Base-by-base conservation (phyloP, 768 basidiomycete genomes). In the Macrolepiota fuliginosa region DNA sequence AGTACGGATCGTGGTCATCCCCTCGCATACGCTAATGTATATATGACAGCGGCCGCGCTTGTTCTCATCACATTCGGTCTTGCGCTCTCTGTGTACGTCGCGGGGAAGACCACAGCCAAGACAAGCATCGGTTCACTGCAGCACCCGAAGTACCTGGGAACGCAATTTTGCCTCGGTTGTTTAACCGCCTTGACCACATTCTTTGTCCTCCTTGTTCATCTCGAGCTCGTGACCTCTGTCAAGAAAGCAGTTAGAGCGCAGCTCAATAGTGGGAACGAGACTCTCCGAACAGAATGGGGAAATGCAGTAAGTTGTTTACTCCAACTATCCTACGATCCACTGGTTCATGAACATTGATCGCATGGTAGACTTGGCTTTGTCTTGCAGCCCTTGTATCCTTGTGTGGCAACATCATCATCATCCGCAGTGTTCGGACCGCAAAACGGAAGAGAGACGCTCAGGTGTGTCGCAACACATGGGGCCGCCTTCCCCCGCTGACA, bases 141-240 rank as follows among this genome's bases (percentile, higher is more conserved):
- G 32, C 39, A 22, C 12, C 50, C 35, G 3, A 51, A 36, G 29
- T 32, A 52, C n/a, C 37, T 52, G 5, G 39, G 58, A 59, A 29
- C 17, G 3, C 7, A 40, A 27, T 37, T 52, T 9, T 9, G 27
- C 32, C 27, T 59, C 15, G 39, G 27, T n/a, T 59, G 32, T 24
- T 42, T 59, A 9, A 32, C 50, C 25, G 19, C 39, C 19, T 32
- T 59, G 27, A 42, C 35, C 15, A 59, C 51, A 22, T 51, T 52
- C 39, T 59, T 59, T 40, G 51, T 52, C 37, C 15, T 59, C 11
- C 49, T 59, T 11, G 50, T 59, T 15, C 58, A 59, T 37, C 15
- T 52, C 50, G 39, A 59, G 50, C 50, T 59, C 7, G 58, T 59
- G 25, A 12, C 4, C n/a, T 51, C 49, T n/a, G 50, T 47, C 37